phyloP scores from a whole-genome alignment of 2,329 filamentous ascomycete genomes.

The Phaeosphaeria sp. region DNA sequence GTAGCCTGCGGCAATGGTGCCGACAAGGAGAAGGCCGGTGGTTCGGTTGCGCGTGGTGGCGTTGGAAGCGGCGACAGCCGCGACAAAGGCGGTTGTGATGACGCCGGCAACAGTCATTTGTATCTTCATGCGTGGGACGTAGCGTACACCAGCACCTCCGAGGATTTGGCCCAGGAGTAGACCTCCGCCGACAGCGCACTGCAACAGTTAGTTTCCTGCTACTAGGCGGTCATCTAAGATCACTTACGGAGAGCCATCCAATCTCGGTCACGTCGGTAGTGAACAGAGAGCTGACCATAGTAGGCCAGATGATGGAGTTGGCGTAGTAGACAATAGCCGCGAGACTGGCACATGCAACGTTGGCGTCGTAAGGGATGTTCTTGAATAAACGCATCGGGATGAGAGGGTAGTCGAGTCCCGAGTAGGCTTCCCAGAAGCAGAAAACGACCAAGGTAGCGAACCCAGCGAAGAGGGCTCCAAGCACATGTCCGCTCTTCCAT shows the following conservation, averaged over 20 bases:
- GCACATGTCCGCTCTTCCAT: conserved; percentile 44
- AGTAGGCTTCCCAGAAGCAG: conserved; percentile 38
- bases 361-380: conserved; percentile 42
- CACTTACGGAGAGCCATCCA: conserved; percentile 40
- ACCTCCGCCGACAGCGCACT: conserved; percentile 41
- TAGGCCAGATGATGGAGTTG: conserved; percentile 42
- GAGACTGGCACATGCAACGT: conserved; percentile 40
- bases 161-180: conserved; percentile 40
- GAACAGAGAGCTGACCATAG: conserved; percentile 35
- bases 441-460: conserved; percentile 41
- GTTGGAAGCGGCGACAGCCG: conserved; percentile 28
- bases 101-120: conserved; percentile 36
- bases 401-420: conserved; percentile 42
- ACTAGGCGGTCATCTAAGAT: neutral
- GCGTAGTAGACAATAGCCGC: conserved; percentile 45
- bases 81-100: conserved; percentile 34
- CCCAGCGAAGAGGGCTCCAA: conserved; percentile 44
- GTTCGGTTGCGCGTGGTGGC: conserved; percentile 24
- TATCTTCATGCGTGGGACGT: conserved; percentile 38
- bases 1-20: conserved; percentile 35
- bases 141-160: conserved; percentile 37
- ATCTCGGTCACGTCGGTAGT: conserved; percentile 34
- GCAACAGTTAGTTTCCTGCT: conserved; percentile 6
- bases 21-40: conserved; percentile 31
- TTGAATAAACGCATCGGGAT: conserved; percentile 47